Evolutionary conservation across 208 protist species (phyloP).

Genomic region (Leishmania martiniquensis): DNA sequence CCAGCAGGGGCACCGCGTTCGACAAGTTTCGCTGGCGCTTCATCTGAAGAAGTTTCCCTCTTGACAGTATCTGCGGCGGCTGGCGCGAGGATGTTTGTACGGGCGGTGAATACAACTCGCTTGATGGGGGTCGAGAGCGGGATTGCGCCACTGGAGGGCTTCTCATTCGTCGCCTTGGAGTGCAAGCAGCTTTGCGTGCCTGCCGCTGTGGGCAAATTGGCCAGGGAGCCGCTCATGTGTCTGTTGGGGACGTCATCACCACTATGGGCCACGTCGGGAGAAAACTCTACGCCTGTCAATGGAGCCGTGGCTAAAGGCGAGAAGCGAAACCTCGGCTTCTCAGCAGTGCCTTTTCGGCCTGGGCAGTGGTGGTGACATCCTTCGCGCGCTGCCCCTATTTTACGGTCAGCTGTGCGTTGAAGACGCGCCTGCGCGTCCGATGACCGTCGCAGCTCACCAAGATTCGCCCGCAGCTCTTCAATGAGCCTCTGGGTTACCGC

Average conservation of each 20-base stretch:
- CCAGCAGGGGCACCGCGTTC: background rate
- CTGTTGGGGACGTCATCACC: background rate
- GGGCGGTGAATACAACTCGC: background rate
- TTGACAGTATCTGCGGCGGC: background rate
- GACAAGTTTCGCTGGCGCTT: background rate
- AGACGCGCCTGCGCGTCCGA: constrained; percentile 4
- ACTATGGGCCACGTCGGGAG: background rate
- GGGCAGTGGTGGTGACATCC: background rate
- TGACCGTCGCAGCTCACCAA: constrained; percentile 5
- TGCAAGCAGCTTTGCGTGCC: background rate
- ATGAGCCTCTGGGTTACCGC: constrained; percentile 8
- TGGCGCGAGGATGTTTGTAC: background rate
- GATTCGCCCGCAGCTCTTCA: constrained; percentile 6
- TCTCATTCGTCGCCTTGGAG: background rate
- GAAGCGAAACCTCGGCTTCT: constrained; percentile 16
- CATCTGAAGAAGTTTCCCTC: too few relatives aligned
- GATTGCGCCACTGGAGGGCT: background rate
- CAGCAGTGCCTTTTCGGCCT: background rate
- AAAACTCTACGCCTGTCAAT: constrained; percentile 14
- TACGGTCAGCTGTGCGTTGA: constrained; percentile 3
- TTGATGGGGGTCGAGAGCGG: background rate
- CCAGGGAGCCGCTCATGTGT: background rate
- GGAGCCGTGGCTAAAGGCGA: constrained; percentile 32
- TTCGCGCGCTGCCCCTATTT: background rate
- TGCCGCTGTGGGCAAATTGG: background rate